phyloP scores from a whole-genome alignment of 805 yeast genomes.

The Jamesozyma rosinii region DNA sequence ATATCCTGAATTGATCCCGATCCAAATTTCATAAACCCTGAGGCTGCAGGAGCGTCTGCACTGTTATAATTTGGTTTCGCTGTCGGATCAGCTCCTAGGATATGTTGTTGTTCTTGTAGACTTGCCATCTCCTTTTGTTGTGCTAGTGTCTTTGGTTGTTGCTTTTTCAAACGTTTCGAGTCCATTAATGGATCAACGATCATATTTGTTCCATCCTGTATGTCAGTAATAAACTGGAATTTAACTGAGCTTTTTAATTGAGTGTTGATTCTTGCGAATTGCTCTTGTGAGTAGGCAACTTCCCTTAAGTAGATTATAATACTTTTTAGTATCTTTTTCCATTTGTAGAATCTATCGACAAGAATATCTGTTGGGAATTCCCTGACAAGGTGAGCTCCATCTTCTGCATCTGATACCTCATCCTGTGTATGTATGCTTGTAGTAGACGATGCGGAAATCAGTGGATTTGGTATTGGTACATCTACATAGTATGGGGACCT shows the following conservation, averaged over 20 bases:
- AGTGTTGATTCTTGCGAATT: constrained; percentile 56
- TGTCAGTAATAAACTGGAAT: constrained; percentile 31
- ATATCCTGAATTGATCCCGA: constrained; percentile 70
- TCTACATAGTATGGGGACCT: constrained; percentile 28
- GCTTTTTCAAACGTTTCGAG: constrained; percentile 31
- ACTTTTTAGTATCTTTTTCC: constrained; percentile 70
- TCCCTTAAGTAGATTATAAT: constrained; percentile 63
- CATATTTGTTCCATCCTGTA: constrained; percentile 28
- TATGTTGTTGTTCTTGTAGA: not conserved
- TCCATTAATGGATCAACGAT: constrained; percentile 44
- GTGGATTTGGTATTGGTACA: constrained; percentile 29
- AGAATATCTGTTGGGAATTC: constrained; percentile 69
- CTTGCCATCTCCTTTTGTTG: constrained; percentile 12
- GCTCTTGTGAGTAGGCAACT: constrained; percentile 72
- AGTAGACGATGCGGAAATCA: constrained; percentile 6
- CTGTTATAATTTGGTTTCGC: not conserved
- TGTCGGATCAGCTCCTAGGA: not conserved
- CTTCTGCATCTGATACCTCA: constrained; percentile 13
- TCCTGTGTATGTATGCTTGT: not conserved
- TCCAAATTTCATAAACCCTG: constrained; percentile 62
- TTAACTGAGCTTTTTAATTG: constrained; percentile 61
- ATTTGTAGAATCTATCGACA: constrained; percentile 68
- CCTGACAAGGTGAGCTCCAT: constrained; percentile 21
- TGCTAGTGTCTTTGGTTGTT: constrained; percentile 21
- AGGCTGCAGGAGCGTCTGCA: constrained; percentile 15